phyloP scores from a whole-genome alignment of 345 rosid genomes.

The Bruguiera sexangula region DNA sequence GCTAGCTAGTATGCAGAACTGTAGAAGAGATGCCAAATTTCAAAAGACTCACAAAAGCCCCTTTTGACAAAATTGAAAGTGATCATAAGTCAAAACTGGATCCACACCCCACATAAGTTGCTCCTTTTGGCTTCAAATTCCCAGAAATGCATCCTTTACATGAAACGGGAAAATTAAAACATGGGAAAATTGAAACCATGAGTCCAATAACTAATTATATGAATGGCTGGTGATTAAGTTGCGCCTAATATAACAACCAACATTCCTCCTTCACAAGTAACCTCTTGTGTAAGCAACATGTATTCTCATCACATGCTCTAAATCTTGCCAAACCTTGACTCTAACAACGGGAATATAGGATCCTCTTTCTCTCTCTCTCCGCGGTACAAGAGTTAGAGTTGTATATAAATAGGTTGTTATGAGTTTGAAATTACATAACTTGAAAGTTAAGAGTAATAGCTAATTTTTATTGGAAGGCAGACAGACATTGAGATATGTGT shows the following conservation, averaged over 20 bases:
- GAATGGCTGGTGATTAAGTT: too few relatives aligned
- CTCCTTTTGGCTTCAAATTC: too few relatives aligned
- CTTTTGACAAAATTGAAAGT: slow-evolving; percentile 9
- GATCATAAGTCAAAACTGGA: too few relatives aligned
- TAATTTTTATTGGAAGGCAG: background rate
- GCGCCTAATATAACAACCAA: background rate
- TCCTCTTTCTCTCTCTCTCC: background rate
- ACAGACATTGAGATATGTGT: slow-evolving; percentile 3
- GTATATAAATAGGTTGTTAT: background rate
- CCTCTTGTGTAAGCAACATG: background rate
- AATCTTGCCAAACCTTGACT: slow-evolving; percentile 23
- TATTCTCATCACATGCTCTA: slow-evolving; percentile 13
- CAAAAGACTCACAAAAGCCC: slow-evolving; percentile 15
- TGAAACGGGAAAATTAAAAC: too few relatives aligned
- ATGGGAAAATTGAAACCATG: too few relatives aligned
- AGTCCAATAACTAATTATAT: too few relatives aligned
- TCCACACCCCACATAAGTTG: too few relatives aligned
- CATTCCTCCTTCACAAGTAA: slow-evolving; percentile 23
- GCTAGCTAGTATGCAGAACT: slow-evolving; percentile 9
- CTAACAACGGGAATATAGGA: background rate
- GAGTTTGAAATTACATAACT: background rate
- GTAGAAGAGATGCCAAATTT: slow-evolving; percentile 10
- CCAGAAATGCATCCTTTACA: too few relatives aligned
- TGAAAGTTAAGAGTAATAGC: too few relatives aligned
- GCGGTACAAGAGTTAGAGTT: background rate